Evolutionary conservation across 495 filamentous ascomycete genomes (phyloP), one percentile per base, ranked within the genome.

Genomic region (Penicillium manginii): DNA sequence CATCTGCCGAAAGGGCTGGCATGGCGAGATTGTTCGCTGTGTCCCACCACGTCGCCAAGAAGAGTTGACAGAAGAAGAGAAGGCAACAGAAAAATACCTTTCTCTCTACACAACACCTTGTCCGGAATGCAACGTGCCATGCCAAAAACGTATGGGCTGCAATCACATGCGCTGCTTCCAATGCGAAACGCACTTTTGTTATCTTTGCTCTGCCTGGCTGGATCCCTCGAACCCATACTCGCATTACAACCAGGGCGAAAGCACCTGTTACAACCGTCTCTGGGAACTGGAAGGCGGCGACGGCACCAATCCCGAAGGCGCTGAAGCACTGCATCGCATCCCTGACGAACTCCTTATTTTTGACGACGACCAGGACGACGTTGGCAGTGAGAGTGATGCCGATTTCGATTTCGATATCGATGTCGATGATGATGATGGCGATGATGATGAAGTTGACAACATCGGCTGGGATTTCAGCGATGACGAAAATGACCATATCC

Each of bases 81-180:
- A 89, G 53, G 91, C 91, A 1, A 90, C 89, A 4, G 78, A 92
- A 52, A 87, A 93, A 40, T 98, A 93, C 66, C 77, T 98, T 58
- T 79, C 79, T 39, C 60, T 84, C 33, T 86, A 97, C 75, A 96
- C 93, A 0, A 90, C 91, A 0, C 84, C 86, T 10, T 98, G 94
- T 67, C 94, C 94, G n/a, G 92, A 90, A 4, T 98, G 94, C 71
- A 82, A 76, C n/a, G 84, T 88, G 2, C 91, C 90, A 1, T 87
- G 86, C 19, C 90, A 97, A 64, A 98, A 98, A 75, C 89, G 86
- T 12, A 86, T 91, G 64, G 94, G 94, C 32, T 98, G 94, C 84
- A 98, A 98, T 71, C 94, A 98, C 68, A 98, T 98, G 94, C 88
- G 86, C 15, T 98, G 94, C 70, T 91, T 88, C 72, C 86, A 89